These are phyloP conservation scores for Nannochloris sp. DNA, from an alignment of 139 green algal genomes.

Conservation along the genomic window DNA sequence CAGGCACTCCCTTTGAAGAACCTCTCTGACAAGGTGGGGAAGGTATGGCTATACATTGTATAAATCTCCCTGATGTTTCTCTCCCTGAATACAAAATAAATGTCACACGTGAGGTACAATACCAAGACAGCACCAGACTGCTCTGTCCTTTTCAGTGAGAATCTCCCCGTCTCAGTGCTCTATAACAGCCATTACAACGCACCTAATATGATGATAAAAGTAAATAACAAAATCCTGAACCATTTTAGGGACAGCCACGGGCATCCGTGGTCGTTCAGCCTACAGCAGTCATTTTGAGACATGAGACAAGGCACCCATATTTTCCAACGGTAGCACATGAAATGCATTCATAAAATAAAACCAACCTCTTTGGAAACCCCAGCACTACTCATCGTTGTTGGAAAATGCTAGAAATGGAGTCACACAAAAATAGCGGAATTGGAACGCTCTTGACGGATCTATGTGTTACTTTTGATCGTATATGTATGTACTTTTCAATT, in stretches of 20 bases:
- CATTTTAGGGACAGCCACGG: conserved; percentile 66
- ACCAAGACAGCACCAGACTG: not conserved
- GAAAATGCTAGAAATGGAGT: no score
- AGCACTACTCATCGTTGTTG: no score
- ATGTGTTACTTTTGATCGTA: not conserved
- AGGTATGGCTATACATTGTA: conserved; percentile 93
- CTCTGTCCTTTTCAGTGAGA: not conserved
- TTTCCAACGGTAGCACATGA: no score
- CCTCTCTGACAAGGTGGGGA: conserved; percentile 87
- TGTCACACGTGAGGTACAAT: not conserved
- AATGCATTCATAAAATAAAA: no score
- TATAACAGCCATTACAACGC: conserved; percentile 1
- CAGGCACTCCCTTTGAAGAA: conserved; percentile 87
- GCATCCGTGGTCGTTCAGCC: not conserved
- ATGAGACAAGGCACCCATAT: no score
- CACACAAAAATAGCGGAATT: no score
- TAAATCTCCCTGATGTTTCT: conserved; percentile 94
- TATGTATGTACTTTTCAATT: not conserved
- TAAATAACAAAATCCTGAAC: conserved; percentile 95
- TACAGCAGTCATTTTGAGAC: not conserved
- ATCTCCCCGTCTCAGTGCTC: not conserved
- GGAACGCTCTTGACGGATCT: no score
- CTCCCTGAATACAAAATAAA: conserved; percentile 38
- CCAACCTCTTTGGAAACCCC: no score
- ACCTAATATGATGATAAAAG: conserved; percentile 86